phyloP scores from a whole-genome alignment of 2,329 filamentous ascomycete species.

The Xylaria sp. region DNA sequence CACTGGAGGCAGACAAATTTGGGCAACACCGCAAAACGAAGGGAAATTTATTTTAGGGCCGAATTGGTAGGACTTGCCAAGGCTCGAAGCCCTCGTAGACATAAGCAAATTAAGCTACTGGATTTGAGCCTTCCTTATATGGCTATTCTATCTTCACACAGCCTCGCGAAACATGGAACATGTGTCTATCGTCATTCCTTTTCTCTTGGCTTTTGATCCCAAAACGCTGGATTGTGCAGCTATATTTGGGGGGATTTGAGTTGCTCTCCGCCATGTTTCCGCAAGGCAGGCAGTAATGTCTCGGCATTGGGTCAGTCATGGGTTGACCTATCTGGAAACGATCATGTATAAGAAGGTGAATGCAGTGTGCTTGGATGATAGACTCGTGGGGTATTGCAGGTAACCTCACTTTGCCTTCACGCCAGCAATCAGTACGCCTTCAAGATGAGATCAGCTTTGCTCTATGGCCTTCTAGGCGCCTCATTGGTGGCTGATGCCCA shows the following conservation, averaged over 20 bases:
- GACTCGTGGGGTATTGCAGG: not conserved
- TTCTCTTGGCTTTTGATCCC: slow-evolving; percentile 24
- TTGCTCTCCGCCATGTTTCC: slow-evolving; percentile 19
- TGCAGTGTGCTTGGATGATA: not conserved
- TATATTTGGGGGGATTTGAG: slow-evolving; percentile 28
- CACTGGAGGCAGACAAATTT: slow-evolving; percentile 1
- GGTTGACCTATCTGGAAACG: not conserved
- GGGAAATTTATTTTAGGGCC: slow-evolving; percentile 18
- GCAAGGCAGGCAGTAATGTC: slow-evolving; percentile 4
- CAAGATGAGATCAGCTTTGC: slow-evolving; percentile 32
- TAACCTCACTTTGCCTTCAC: slow-evolving; percentile 6
- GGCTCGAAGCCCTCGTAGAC: slow-evolving; percentile 9
- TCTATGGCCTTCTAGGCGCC: slow-evolving; percentile 28
- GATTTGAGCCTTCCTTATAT: slow-evolving; percentile 24
- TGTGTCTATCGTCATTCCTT: slow-evolving; percentile 30
- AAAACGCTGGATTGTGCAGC: slow-evolving; percentile 15
- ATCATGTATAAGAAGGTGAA: slow-evolving; percentile 28
- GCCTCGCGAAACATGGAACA: slow-evolving; percentile 11
- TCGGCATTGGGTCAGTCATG: not conserved
- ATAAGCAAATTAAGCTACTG: not conserved
- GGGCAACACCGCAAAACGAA: not conserved
- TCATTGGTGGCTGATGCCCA: slow-evolving; percentile 28
- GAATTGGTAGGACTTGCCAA: slow-evolving; percentile 24
- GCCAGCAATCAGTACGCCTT: slow-evolving; percentile 1
- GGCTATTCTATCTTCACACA: slow-evolving; percentile 23